Conservation (phyloP, 768 basidiomycete species). For the Lactifluus echinatus region DNA sequence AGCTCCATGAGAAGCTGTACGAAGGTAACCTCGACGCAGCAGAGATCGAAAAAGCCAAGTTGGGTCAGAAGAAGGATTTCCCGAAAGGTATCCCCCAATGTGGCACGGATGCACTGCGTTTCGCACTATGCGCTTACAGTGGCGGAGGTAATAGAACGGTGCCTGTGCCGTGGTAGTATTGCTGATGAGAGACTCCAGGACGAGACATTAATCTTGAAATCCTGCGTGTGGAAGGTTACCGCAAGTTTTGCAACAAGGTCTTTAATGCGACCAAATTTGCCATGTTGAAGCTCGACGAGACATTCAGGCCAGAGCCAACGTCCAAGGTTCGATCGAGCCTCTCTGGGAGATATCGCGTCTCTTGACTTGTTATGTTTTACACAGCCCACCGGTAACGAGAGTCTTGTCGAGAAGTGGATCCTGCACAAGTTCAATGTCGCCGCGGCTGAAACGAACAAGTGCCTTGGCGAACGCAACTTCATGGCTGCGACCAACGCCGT, state of each 20-base stretch:
- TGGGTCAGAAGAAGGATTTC: constrained; percentile 98
- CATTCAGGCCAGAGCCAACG: constrained; percentile 65
- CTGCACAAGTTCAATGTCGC: constrained; percentile 88
- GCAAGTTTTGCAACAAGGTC: constrained; percentile 99
- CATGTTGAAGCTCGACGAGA: constrained; percentile 89
- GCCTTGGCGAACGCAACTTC: constrained; percentile 79
- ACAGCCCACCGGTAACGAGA: constrained; percentile 83
- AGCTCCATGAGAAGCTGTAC: constrained; percentile 74
- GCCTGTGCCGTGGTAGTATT: background rate
- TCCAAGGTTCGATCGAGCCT: constrained; percentile 44
- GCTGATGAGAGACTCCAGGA: constrained; percentile 35
- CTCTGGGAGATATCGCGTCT: background rate
- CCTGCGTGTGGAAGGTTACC: constrained; percentile 90
- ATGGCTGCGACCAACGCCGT: constrained; percentile 80
- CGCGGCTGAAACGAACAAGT: constrained; percentile 62
- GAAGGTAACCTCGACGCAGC: constrained; percentile 91
- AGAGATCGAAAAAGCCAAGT: constrained; percentile 83
- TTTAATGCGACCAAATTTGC: constrained; percentile 99
- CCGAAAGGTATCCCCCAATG: constrained; percentile 99
- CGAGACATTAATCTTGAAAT: constrained; percentile 98
- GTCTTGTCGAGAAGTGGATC: constrained; percentile 91
- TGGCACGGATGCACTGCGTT: constrained; percentile 92
- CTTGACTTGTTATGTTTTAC: background rate
- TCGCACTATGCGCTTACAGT: constrained; percentile 92
- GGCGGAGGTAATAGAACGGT: constrained; percentile 53